Base-by-base conservation (phyloP, 169 alveolate genomes). In the Plasmodium malariae region DNA sequence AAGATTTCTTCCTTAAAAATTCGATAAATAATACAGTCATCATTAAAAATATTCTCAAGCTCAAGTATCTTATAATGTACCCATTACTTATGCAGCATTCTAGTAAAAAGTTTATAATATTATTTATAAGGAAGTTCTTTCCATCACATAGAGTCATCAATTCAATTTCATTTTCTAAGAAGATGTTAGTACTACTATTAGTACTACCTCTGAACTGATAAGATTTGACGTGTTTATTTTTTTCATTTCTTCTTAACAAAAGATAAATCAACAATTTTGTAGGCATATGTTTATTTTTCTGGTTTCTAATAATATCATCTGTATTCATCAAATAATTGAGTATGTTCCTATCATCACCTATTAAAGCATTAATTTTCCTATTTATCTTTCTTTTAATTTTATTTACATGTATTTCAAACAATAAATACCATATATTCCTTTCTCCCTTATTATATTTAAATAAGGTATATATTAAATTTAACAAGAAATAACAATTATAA, bases 51-150 rank as follows among this genome's bases (percentile, higher is more conserved):
- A 78, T 65, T 63, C 69, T 40, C 21, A 78, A 36, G 14, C 89
- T 78, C 67, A 49, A 40, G 21, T 43, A 78, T 63, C 89, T 78
- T 19, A 78, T 68, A 62, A 78, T 48, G 36, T 70, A 65, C 0
- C 89, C 89, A 12, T 78, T 78, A 55, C 70, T 78, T 26, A 78
- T 78, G 26, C 78, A 78, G 48, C 89, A 78, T 55, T 78, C 89
- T 12, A 78, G 17, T 48, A 78, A 78, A 78, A 78, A 78, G 30
- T 78, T 78, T 36, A 78, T 78, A n/a, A 78, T 78, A 62, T 78
- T 78, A 48, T 78, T 78, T 43, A 78, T n/a, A 26, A 78, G 28
- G 48, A 78, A 78, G 1, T 63, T 78, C 28, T 78, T 78, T 14
- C 78, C 76, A 51, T 78, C 89, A 78, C 57, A 26, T 55, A 78